Conservation (phyloP, 176 grass and related monocot genomes). For the Dendrocalamus sinicus region DNA sequence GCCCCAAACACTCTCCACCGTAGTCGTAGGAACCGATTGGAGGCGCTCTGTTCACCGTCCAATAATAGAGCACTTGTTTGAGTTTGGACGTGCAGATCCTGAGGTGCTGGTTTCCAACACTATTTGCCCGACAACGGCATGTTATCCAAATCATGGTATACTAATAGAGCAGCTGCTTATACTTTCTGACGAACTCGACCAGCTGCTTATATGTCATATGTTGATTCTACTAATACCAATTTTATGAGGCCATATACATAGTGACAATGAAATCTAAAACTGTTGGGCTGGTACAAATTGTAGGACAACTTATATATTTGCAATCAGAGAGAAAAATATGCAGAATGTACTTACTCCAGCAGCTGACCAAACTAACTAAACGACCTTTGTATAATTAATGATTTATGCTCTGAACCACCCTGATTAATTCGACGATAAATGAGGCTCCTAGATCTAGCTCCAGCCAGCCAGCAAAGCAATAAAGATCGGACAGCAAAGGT, state of each 20-base stretch:
- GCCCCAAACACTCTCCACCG: too few relatives aligned
- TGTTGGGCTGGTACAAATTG: not conserved
- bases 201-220: not conserved
- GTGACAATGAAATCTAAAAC: not conserved
- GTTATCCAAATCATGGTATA: slow-evolving; percentile 23
- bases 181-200: slow-evolving; percentile 15
- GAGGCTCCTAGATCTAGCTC: not conserved
- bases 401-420: not conserved
- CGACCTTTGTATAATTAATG: not conserved
- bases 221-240: too few relatives aligned
- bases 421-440: not conserved
- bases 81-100: too few relatives aligned
- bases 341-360: not conserved
- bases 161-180: not conserved
- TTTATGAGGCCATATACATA: too few relatives aligned
- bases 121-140: slow-evolving; percentile 22
- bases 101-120: not conserved
- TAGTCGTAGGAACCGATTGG: too few relatives aligned
- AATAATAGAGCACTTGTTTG: too few relatives aligned
- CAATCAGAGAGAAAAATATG: not conserved
- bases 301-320: not conserved
- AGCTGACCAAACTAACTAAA: not conserved
- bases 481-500: not conserved
- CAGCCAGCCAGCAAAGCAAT: not conserved
- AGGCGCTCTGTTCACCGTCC: too few relatives aligned